phyloP scores from a whole-genome alignment of 1,284 basidiomycete genomes.

The Cryptococcus depauperatus region DNA sequence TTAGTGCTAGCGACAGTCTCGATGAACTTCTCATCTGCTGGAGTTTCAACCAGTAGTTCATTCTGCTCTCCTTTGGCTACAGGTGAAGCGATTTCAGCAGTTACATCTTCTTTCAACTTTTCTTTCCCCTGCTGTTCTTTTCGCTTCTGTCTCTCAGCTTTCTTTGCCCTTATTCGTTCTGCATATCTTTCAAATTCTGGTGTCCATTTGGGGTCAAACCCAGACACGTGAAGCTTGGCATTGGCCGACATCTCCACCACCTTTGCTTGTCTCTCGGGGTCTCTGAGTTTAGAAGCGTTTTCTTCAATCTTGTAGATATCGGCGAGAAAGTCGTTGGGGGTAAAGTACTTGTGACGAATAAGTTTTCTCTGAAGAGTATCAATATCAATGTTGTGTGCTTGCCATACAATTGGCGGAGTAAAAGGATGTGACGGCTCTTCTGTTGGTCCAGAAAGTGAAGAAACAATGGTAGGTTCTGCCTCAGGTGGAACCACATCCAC shows the following conservation, averaged over 20 bases:
- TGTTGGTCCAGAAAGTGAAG: neutral
- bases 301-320: constrained; percentile 83
- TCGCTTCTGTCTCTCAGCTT: constrained; percentile 48
- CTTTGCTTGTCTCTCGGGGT: constrained; percentile 67
- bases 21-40: neutral
- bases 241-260: constrained; percentile 86
- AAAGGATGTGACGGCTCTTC: neutral
- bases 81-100: constrained; percentile 15
- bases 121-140: constrained; percentile 59
- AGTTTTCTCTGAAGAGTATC: constrained; percentile 84
- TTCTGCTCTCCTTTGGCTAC: neutral
- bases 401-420: constrained; percentile 22
- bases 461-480: neutral
- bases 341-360: constrained; percentile 79
- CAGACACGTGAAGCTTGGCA: constrained; percentile 69
- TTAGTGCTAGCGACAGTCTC: constrained; percentile 14
- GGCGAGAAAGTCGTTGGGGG: constrained; percentile 75
- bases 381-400: constrained; percentile 68
- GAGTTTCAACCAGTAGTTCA: neutral
- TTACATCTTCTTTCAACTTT: constrained; percentile 44
- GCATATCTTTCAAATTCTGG: constrained; percentile 86
- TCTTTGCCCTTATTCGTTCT: constrained; percentile 63
- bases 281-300: constrained; percentile 66
- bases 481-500: neutral
- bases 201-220: constrained; percentile 75